These are phyloP conservation scores for Immersiella caudata DNA, from an alignment of 495 filamentous ascomycete species.

Conservation along the genomic window DNA sequence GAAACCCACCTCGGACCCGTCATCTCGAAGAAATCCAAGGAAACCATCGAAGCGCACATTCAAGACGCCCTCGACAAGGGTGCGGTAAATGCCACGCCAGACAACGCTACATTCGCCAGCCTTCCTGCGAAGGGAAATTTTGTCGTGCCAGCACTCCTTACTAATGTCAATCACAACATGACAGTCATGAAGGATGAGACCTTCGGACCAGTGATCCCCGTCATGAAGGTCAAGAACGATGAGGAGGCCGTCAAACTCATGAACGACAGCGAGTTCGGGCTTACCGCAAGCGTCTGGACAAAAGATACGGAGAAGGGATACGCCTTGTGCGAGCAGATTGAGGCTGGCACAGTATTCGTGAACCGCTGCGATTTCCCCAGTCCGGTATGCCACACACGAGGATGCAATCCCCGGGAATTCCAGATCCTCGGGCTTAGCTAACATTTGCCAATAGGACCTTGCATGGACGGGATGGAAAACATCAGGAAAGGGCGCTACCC, in stretches of 20 bases:
- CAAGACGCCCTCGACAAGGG: conserved; percentile 83
- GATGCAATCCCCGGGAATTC: background rate
- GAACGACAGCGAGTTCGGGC: conserved; percentile 93
- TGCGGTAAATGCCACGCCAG: conserved; percentile 79
- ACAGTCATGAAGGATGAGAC: conserved; percentile 92
- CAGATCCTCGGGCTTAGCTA: background rate
- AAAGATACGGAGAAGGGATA: conserved; percentile 81
- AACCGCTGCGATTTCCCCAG: conserved; percentile 93
- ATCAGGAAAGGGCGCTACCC: conserved; percentile 84
- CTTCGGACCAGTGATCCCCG: conserved; percentile 90
- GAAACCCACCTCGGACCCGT: conserved; percentile 87
- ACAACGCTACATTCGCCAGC: conserved; percentile 71
- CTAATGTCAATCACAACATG: conserved; percentile 83
- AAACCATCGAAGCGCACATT: conserved; percentile 79
- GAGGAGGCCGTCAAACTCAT: conserved; percentile 81
- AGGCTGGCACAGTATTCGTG: conserved; percentile 95
- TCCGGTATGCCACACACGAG: conserved; percentile 65
- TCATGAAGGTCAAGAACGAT: conserved; percentile 88
- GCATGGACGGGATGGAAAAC: conserved; percentile 99
- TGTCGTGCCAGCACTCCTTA: conserved; percentile 81
- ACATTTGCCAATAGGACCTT: conserved; percentile 66
- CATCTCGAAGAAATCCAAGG: conserved; percentile 72
- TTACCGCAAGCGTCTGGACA: conserved; percentile 98
- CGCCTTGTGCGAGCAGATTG: conserved; percentile 75
- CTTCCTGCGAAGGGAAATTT: conserved; percentile 78